phyloP scores from a whole-genome alignment of 768 basidiomycete species.

The Pleurotus tuoliensis region DNA sequence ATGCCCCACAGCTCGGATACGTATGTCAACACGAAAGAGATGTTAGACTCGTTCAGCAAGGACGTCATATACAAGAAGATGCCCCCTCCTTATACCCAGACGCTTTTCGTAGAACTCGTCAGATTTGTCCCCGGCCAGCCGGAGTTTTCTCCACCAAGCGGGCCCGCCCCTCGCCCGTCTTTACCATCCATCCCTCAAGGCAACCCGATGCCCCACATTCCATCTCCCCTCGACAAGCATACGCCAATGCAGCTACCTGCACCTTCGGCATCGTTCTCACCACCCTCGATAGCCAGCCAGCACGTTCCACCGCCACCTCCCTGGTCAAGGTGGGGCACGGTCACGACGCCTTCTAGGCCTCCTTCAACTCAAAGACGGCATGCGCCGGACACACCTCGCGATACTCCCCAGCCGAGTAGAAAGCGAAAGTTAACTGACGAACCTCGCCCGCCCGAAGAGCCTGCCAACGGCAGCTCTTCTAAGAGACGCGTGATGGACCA shows the following conservation, averaged over 20 bases:
- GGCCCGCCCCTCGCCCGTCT: slow-evolving; percentile 20
- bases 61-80: slow-evolving; percentile 68
- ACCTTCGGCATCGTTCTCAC: slow-evolving; percentile 7
- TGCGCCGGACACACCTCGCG: slow-evolving; percentile 27
- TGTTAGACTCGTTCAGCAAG: slow-evolving; percentile 72
- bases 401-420: slow-evolving; percentile 34
- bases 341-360: slow-evolving; percentile 41
- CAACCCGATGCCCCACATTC: slow-evolving; percentile 12
- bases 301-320: slow-evolving; percentile 31
- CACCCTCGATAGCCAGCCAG: slow-evolving; percentile 3
- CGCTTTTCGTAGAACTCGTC: slow-evolving; percentile 73
- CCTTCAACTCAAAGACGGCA: slow-evolving; percentile 39
- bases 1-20: slow-evolving; percentile 45
- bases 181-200: slow-evolving; percentile 12
- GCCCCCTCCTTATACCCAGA: slow-evolving; percentile 57
- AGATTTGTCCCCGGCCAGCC: slow-evolving; percentile 54
- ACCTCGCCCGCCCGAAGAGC: slow-evolving; percentile 19
- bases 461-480: slow-evolving; percentile 17
- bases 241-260: slow-evolving; percentile 13
- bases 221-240: slow-evolving; percentile 10
- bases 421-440: slow-evolving; percentile 47
- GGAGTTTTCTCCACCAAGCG: slow-evolving; percentile 28
- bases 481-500: neutral
- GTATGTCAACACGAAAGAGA: slow-evolving; percentile 69
- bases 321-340: slow-evolving; percentile 47